These are phyloP conservation scores for Xylaria sp. DNA, from an alignment of 2,329 filamentous ascomycete species.

Conservation along the genomic window DNA sequence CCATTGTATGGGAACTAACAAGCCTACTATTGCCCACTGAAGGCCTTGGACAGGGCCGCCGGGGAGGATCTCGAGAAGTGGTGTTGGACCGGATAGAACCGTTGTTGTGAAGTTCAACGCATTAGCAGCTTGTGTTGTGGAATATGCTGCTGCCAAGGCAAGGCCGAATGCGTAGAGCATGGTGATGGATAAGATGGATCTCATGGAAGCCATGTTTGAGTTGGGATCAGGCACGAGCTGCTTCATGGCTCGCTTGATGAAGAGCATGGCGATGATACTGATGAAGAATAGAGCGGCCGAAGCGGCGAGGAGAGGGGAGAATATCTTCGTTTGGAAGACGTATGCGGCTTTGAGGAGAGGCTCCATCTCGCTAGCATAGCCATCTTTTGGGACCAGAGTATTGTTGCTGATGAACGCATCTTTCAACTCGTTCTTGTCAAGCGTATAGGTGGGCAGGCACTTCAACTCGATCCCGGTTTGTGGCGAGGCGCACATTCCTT, in stretches of 20 bases:
- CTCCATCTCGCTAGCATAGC: neutral
- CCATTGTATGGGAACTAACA: neutral
- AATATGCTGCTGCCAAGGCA: neutral
- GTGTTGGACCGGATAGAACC: neutral
- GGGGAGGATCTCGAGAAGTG: neutral
- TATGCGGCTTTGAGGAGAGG: neutral
- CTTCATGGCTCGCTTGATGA: neutral
- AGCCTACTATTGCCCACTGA: constrained; percentile 1
- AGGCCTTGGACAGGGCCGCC: constrained; percentile 1
- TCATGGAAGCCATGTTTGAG: neutral
- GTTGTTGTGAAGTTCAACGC: constrained; percentile 4
- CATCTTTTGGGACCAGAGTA: neutral
- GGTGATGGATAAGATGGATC: neutral
- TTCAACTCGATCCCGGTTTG: neutral
- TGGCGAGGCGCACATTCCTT: neutral
- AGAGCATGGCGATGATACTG: neutral
- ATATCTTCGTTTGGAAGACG: neutral
- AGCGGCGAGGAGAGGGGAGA: neutral
- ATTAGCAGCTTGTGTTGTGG: constrained; percentile 1
- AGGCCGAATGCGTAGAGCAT: neutral
- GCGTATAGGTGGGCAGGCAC: neutral
- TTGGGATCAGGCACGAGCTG: neutral
- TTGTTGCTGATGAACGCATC: neutral
- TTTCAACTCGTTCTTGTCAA: neutral
- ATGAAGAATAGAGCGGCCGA: neutral